Base-by-base conservation (phyloP, 805 yeast species). In the Barnettozyma californica region DNA sequence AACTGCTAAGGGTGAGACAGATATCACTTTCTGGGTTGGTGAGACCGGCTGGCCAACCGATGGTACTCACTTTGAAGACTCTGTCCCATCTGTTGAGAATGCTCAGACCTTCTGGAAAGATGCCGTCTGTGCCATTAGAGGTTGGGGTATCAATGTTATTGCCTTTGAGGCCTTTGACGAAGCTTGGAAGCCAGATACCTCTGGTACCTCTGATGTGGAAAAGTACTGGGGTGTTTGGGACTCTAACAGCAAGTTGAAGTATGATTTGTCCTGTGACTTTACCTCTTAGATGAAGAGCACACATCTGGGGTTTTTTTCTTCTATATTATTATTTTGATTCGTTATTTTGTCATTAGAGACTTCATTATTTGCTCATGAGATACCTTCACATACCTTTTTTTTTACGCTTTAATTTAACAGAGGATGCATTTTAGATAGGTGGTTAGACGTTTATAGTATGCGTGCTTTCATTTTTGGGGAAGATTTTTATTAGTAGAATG, bases 1-100 rank as follows among this genome's bases (percentile, higher is more conserved):
- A 77, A 74, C 88, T 58, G 69, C 78, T 60, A 91, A 92, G 77
- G 97, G 96, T 54, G 71, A 85, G 52, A 83, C 92, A 50, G 91
- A 89, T 69, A 78, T 92, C 61, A 77, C 81, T 49, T 89, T 91
- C 77, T 91, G 92, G 90, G 94, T 90, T 62, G 97, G 97, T 69
- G 97, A 91, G 76, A 90, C 97, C 56, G 97, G 97, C 60, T 90
- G 97, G 96, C 95, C 97, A 67, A 78, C 96, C 31, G 81, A 76
- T 6, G 97, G 97, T 68, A 80, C 88, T 52, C 69, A 73, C 64
- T 90, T 70, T 61, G 89, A 81, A 64, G 50, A 62, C 55, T 72
- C 97, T 45, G 65, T 68, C 26, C 97, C 97, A 61, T 67, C 83
- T 60, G 76, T 80, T 49, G 74, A 64, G 36, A 89, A 89, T 62